Base-by-base conservation (phyloP, 768 basidiomycete species). In the Russula sp. region DNA sequence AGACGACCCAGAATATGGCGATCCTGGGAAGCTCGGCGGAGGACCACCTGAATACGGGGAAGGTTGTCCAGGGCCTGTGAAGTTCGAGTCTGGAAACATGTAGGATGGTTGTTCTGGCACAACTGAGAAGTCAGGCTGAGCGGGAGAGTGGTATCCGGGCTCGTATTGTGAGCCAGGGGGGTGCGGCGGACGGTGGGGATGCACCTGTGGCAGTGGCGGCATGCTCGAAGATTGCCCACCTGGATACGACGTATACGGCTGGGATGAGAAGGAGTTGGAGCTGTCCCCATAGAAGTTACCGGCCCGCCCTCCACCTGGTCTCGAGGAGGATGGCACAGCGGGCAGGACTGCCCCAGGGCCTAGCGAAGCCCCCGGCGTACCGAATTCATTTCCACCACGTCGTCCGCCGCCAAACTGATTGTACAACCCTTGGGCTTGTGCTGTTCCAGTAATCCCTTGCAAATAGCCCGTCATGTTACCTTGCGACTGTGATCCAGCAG, bases 401-500 rank as follows among this genome's bases (percentile, higher is more conserved):
- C 56, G 49, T 18, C 67, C 66, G 34, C 73, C 73, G 35, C 72
- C 71, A 35, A 81, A 68, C 9, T 79, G 11, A 13, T 58, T 65
- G 39, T 53, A 59, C 25, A 59, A 73, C 68, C 70, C 66, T 7
- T 78, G 74, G 20, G 76, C 79, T 64, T 79, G 78, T 7, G 69
- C 49, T 29, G 81, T 75, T 4, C 79, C 81, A 0, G 84, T 84
- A 39, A 84, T 75, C 41, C 70, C 64, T 25, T 77, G 69, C 54
- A 75, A 69, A 63, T 81, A 82, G 0, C 78, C 77, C n/a, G 75
- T 65, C 3, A 85, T 16, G 36, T 77, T 71, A 16, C 78, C 73
- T 69, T 85, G 84, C 51, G 79, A 71, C 45, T 81, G 74, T 11
- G 75, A 68, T 3, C 79, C 86, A 49, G 83, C 74, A 48, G 70